phyloP scores from a whole-genome alignment of 805 yeast species.

The Yarrowia keelungensis region DNA sequence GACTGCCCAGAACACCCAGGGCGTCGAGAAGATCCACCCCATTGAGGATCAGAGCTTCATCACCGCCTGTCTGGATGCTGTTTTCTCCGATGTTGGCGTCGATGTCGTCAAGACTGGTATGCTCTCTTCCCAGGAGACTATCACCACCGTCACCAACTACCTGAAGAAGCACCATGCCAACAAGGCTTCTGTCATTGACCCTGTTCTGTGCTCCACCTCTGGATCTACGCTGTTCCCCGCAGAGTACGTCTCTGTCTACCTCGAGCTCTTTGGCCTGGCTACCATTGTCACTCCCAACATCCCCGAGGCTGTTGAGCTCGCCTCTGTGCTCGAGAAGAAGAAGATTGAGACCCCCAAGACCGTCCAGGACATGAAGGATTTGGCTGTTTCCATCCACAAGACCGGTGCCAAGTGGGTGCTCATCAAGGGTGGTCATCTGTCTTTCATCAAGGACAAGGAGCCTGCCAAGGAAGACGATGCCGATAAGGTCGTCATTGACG shows the following conservation, averaged over 20 bases:
- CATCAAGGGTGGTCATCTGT: constrained; percentile 84
- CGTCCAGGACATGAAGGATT: constrained; percentile 53
- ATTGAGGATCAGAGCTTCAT: constrained; percentile 57
- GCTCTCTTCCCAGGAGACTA: constrained; percentile 62
- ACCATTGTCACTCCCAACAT: constrained; percentile 77
- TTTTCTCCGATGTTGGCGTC: constrained; percentile 65
- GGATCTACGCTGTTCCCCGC: constrained; percentile 62
- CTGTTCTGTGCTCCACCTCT: constrained; percentile 83
- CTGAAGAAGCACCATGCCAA: constrained; percentile 49
- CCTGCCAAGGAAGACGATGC: constrained; percentile 38
- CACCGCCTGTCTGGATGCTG: constrained; percentile 58
- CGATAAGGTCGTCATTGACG: constrained; percentile 44
- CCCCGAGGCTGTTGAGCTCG: constrained; percentile 63
- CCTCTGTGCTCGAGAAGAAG: constrained; percentile 40
- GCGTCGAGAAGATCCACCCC: constrained; percentile 53
- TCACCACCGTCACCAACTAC: constrained; percentile 55
- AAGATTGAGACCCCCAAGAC: constrained; percentile 39
- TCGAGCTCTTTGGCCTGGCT: constrained; percentile 58
- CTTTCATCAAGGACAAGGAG: constrained; percentile 41
- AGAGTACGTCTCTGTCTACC: constrained; percentile 29
- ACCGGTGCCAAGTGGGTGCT: constrained; percentile 61
- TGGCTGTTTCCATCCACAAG: constrained; percentile 54
- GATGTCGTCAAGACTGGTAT: constrained; percentile 82
- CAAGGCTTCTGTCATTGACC: constrained; percentile 69
- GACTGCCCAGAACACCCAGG: constrained; percentile 74